phyloP scores from a whole-genome alignment of 2,329 filamentous ascomycete species.

The Phyllosticta citriasiana region DNA sequence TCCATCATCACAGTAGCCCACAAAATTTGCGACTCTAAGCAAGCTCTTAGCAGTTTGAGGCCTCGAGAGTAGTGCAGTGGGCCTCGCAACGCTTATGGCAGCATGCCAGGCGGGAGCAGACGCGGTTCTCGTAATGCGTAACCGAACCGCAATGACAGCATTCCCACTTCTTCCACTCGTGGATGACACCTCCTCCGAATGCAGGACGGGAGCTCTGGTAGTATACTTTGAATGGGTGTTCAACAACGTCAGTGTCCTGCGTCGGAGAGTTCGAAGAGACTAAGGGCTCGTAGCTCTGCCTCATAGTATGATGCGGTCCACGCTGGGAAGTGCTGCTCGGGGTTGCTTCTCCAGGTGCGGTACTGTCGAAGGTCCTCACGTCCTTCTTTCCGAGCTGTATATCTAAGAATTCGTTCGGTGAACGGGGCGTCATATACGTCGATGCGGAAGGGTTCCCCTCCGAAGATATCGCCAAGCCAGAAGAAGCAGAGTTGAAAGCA shows the following conservation, averaged over 20 bases:
- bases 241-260: neutral
- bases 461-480: neutral
- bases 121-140: conserved; percentile 8
- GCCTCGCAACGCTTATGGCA: conserved; percentile 4
- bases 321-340: too few species aligned
- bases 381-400: too few species aligned
- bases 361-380: too few species aligned
- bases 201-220: neutral
- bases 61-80: neutral
- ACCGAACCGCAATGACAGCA: conserved; percentile 7
- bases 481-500: neutral
- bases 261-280: too few species aligned
- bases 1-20: too few species aligned
- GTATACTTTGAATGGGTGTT: neutral
- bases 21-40: too few species aligned
- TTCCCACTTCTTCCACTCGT: neutral
- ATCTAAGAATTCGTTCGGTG: too few species aligned
- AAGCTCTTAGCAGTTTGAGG: neutral
- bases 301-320: too few species aligned
- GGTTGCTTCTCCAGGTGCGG: too few species aligned
- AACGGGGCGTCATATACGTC: too few species aligned
- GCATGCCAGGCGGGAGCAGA: conserved; percentile 6
- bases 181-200: neutral
- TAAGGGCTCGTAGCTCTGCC: too few species aligned
- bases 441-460: too few species aligned